Conservation (phyloP, 176 grass and related monocot genomes). For the Hyparrhenia diplandra region DNA sequence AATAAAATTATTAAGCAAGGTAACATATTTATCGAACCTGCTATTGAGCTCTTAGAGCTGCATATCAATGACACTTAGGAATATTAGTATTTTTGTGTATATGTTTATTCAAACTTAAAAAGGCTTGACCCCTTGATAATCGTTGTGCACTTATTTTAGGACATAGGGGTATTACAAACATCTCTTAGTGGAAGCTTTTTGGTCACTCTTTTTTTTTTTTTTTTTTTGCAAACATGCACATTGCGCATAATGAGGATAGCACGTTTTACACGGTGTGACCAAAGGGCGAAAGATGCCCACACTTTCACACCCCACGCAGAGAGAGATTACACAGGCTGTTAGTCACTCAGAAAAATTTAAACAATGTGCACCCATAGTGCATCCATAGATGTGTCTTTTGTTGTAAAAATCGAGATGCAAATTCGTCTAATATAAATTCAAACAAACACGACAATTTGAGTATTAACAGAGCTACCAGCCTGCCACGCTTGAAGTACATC, state of each 20-base stretch:
- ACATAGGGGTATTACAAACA: neutral
- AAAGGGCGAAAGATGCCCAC: no score
- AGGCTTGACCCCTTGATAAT: neutral
- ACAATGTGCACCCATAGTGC: neutral
- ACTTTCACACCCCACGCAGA: no score
- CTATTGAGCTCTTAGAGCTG: neutral
- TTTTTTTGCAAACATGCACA: no score
- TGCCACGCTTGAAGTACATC: conserved; percentile 62
- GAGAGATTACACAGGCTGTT: no score
- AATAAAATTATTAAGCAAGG: neutral
- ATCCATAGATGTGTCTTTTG: neutral
- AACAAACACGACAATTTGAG: neutral
- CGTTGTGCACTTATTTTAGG: neutral
- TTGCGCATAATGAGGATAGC: no score
- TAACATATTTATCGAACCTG: neutral
- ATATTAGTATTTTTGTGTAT: neutral
- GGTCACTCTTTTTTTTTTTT: no score
- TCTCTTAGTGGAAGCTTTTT: neutral
- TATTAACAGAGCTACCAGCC: conserved; percentile 35
- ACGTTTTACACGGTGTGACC: neutral
- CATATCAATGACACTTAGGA: neutral
- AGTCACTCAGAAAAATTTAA: neutral
- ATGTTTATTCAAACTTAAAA: neutral
- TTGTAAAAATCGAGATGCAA: neutral
- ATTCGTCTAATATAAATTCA: neutral